Conservation (phyloP, 2,329 filamentous ascomycete genomes). For the Magnaporthiopsis poae region DNA sequence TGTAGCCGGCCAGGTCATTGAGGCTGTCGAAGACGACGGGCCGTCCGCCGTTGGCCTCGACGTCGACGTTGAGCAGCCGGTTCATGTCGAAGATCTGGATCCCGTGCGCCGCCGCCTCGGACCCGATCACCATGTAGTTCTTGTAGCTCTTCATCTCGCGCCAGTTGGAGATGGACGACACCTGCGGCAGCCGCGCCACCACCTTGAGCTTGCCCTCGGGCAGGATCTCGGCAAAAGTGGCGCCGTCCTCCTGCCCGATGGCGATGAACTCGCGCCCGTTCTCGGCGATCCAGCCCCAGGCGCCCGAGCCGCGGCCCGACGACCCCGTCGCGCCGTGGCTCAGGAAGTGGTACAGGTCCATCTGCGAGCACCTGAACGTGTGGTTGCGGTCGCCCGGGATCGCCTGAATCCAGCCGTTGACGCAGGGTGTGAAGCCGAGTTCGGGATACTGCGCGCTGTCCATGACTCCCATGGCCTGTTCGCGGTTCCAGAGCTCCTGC, state of each 20-base stretch:
- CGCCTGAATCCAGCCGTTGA: constrained; percentile 1
- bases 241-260: constrained; percentile 43
- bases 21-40: constrained; percentile 14
- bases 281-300: constrained; percentile 38
- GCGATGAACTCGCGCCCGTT: constrained; percentile 44
- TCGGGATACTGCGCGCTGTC: constrained; percentile 2
- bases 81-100: constrained; percentile 56
- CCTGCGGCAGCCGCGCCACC: constrained; percentile 42
- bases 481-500: constrained; percentile 2
- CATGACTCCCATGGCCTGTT: background rate
- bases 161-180: constrained; percentile 28
- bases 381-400: constrained; percentile 3
- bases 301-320: constrained; percentile 4
- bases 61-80: constrained; percentile 37
- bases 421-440: constrained; percentile 3
- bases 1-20: constrained; percentile 4
- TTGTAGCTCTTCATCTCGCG: constrained; percentile 38
- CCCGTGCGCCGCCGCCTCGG: constrained; percentile 38
- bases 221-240: constrained; percentile 42
- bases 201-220: constrained; percentile 39
- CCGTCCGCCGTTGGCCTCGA: constrained; percentile 27
- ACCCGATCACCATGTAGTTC: constrained; percentile 28
- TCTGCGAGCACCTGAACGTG: background rate
- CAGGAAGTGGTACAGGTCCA: constrained; percentile 8
- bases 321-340: background rate